Evolutionary conservation across 164 flowering plant species (phyloP).

Genomic region (Magnolia sinica): DNA sequence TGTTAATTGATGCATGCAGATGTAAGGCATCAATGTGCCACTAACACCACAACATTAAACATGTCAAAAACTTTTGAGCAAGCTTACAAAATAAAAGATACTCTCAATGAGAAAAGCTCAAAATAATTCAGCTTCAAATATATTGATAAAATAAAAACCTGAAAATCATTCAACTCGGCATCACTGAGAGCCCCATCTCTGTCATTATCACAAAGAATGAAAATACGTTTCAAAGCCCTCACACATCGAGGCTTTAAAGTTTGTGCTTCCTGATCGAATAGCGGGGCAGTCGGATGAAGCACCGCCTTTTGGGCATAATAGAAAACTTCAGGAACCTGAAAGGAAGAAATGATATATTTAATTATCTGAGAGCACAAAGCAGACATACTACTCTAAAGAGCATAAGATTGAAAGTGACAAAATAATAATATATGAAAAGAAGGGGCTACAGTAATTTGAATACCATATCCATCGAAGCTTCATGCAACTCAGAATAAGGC

Average conservation of each 20-base stretch:
- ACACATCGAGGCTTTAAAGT: constrained; percentile 59
- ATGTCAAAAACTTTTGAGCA: background rate
- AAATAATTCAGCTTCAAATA: background rate
- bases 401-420: background rate
- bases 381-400: background rate
- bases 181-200: constrained; percentile 72
- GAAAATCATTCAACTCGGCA: constrained; percentile 78
- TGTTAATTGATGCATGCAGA: background rate
- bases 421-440: background rate
- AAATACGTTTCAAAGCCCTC: constrained; percentile 67
- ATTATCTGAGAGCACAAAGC: background rate
- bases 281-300: constrained; percentile 68
- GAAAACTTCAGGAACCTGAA: constrained; percentile 91
- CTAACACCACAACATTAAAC: background rate
- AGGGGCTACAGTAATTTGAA: background rate
- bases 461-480: background rate
- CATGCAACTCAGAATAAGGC: background rate
- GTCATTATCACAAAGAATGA: constrained; percentile 72
- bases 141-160: constrained; percentile 38
- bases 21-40: background rate
- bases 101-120: background rate
- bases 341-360: constrained; percentile 5
- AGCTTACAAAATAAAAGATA: background rate
- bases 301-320: constrained; percentile 96
- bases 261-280: constrained; percentile 70